Evolutionary conservation across 1,139 yeast species (phyloP).

Genomic region (Arxiozyma bovina): DNA sequence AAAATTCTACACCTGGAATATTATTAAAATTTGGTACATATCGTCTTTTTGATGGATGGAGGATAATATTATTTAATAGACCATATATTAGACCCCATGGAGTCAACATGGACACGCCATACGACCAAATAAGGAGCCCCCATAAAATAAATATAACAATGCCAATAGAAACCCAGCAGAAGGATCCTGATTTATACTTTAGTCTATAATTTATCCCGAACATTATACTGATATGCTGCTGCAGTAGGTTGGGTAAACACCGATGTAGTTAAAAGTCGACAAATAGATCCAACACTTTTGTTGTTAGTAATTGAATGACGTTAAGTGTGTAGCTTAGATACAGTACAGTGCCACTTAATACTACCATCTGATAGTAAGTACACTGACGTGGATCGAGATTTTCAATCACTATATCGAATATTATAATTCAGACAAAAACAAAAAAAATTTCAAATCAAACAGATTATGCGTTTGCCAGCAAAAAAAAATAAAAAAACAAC

Average conservation of each 20-base stretch:
- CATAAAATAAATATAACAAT: not conserved
- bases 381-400: not conserved
- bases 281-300: not conserved
- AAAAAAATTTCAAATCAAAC: too few relatives aligned
- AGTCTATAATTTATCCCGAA: not conserved
- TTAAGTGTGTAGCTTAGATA: not conserved
- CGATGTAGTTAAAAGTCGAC: not conserved
- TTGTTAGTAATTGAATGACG: not conserved
- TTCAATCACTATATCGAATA: not conserved
- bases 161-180: not conserved
- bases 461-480: too few relatives aligned
- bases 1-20: constrained; percentile 38
- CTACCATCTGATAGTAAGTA: not conserved
- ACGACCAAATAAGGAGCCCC: not conserved
- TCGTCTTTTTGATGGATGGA: constrained; percentile 7
- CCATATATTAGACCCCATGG: not conserved
- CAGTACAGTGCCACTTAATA: not conserved
- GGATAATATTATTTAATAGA: not conserved
- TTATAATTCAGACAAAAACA: too few relatives aligned
- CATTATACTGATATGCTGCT: not conserved
- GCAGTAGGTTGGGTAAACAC: not conserved
- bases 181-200: not conserved
- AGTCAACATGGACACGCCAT: not conserved
- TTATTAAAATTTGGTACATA: constrained; percentile 31
- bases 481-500: too few relatives aligned